Evolutionary conservation across 1,284 basidiomycete species (phyloP), one percentile per base, ranked within the genome.

Genomic region (Abortiporus biennis): DNA sequence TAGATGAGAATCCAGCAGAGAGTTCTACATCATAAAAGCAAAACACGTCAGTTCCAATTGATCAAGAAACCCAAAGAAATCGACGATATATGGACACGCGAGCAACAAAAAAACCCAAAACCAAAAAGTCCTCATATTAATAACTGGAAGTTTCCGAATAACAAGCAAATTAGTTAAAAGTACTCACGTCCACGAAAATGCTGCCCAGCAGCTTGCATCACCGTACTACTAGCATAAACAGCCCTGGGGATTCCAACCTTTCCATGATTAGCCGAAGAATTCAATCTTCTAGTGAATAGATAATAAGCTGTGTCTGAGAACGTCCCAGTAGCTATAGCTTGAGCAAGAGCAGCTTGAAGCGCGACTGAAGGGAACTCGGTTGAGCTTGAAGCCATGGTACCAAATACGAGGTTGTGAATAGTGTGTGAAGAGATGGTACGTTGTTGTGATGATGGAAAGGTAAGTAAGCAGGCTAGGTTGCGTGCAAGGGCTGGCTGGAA

Each of bases 291-390:
- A 11, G 54, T 48, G 35, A 43, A 53, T 6, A 46, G 20, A 37
- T 51, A 48, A 37, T 54, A 46, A 24, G 45, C 42, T 3, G 49
- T 50, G 43, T 56, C 51, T 2, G 31, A 16, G 35, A 56, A 52
- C 4, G 31, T 38, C 2, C 51, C 53, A 2, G 13, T 33, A 15
- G 42, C 21, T 15, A 50, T 19, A 19, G 53, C 51, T 6, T 32
- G 24, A 6, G 43, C 45, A 17, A 54, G 42, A 6, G 51, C 52
- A 22, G 21, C 24, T 21, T 47, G 38, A 21, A 50, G 24, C 25
- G 40, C 19, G 12, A 21, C 11, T 38, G 36, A 15, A 15, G 44
- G 40, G 27, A n/a, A 29, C n/a, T n/a, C n/a, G n/a, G n/a, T n/a
- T n/a, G n/a, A n/a, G n/a, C n/a, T n/a, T n/a, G n/a, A n/a, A n/a